Base-by-base conservation (phyloP, 306 rosid species). In the Fagus crenata region DNA sequence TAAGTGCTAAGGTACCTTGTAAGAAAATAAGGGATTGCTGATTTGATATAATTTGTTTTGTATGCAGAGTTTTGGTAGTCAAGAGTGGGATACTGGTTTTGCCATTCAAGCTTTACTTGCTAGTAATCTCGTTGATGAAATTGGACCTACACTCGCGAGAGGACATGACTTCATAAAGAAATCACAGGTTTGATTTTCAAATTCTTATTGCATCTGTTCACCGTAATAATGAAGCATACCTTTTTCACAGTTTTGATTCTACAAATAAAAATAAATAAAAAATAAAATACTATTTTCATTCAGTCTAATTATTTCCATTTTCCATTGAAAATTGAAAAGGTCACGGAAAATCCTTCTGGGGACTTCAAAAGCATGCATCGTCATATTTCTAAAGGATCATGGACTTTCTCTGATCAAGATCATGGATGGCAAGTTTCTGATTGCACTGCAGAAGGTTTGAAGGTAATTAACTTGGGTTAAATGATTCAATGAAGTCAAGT, bases 361-460 rank as follows among this genome's bases (percentile, higher is more conserved):
- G 87, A 90, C 74, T 90, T 90, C 63, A 82, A 84, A 60, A 79
- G 82, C 43, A 90, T 90, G 96, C 7, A 85, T 75, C 91, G 96
- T 63, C 96, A 92, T 77, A 92, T 85, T 76, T 92, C 96, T 6
- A 92, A 89, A 79, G 97, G 97, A 12, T 68, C 91, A 1, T 92
- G 97, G 97, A 86, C 96, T 42, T 90, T 90, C 67, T 89, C 97
- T 6, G 93, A 92, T 58, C 86, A 81, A 70, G 97, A 93, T 75
- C 96, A 90, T 17, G 97, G 96, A 79, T 93, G 96, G 97, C 94
- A 90, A 81, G 88, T 87, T 82, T 93, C 97, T 32, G 97, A 92
- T 80, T 85, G 93, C 54, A 90, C 97, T 4, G 93, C 97, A 6
- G 97, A 92, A 67, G 90, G 84, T 75, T 76, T 92, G 37, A 90